A percentile compares a stretch with the other conserved stretches of the same genome.
phyloP scores from a whole-genome alignment of 2,329 filamentous ascomycete genomes.

The Fusarium guadeloupense region DNA sequence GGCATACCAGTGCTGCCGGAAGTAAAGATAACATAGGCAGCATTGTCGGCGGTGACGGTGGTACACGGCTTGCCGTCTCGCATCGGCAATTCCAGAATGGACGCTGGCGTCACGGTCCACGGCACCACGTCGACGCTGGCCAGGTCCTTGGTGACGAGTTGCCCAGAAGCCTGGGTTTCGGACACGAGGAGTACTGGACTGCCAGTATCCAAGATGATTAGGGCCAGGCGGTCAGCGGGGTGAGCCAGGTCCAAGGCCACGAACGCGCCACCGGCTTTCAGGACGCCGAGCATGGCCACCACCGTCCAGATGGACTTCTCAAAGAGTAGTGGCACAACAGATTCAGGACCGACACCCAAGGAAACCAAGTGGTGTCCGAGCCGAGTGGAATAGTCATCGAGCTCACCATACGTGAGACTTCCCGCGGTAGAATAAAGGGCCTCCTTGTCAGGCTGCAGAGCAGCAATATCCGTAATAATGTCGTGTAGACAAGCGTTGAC shows the following conservation, averaged over 20 bases:
- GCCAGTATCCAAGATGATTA: slow-evolving; percentile 1
- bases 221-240: neutral
- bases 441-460: neutral
- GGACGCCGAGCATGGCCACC: slow-evolving; percentile 37
- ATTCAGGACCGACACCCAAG: neutral
- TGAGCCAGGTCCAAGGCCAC: slow-evolving; percentile 20
- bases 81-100: neutral
- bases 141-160: neutral
- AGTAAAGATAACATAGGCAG: slow-evolving; percentile 56
- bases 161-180: neutral
- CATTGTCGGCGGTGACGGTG: neutral
- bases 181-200: slow-evolving; percentile 4
- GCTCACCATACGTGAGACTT: slow-evolving; percentile 2
- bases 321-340: slow-evolving; percentile 44
- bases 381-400: neutral
- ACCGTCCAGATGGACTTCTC: slow-evolving; percentile 38
- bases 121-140: neutral
- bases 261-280: slow-evolving; percentile 42
- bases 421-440: slow-evolving; percentile 1
- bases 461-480: neutral
- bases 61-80: neutral
- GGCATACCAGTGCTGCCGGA: slow-evolving; percentile 64
- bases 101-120: neutral
- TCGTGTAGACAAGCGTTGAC: slow-evolving; percentile 1
- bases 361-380: neutral